Evolutionary conservation across 371 early-diverging fungal genomes (phyloP).

Genomic region (Nematocida major): DNA sequence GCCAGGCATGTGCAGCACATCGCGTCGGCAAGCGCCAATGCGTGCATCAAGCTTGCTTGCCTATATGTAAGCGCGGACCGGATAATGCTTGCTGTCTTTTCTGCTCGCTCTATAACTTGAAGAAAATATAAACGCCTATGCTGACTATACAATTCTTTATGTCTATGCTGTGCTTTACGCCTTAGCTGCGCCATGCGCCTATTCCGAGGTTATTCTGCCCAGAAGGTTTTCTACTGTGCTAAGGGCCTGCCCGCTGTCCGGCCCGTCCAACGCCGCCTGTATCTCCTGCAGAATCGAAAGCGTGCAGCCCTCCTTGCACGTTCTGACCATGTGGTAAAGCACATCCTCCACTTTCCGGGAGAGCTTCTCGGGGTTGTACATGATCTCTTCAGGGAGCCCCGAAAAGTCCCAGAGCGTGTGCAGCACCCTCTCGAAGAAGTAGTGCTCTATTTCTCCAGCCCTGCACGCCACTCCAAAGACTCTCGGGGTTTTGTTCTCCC

Average conservation of each 20-base stretch:
- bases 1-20: too few species aligned
- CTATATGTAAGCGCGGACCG: too few species aligned
- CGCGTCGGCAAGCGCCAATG: too few species aligned
- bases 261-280: background rate
- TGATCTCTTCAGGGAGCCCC: background rate
- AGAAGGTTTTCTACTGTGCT: background rate
- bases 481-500: background rate
- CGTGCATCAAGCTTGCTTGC: too few species aligned
- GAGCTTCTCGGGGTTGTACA: slow-evolving; percentile 30
- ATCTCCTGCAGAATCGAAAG: slow-evolving; percentile 68
- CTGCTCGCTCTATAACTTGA: too few species aligned
- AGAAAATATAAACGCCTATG: too few species aligned
- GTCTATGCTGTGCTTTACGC: too few species aligned
- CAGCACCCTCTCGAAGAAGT: slow-evolving; percentile 4
- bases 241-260: background rate
- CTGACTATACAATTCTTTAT: too few species aligned
- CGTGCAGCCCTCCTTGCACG: slow-evolving; percentile 8
- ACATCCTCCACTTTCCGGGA: slow-evolving; percentile 32
- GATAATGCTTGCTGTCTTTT: too few species aligned
- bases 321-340: background rate
- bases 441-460: slow-evolving; percentile 14
- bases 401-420: background rate
- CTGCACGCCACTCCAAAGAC: background rate
- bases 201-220: background rate
- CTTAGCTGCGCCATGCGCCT: too few species aligned